Evolutionary conservation across 768 basidiomycete genomes (phyloP).

Genomic region (Leccinellum luteum): DNA sequence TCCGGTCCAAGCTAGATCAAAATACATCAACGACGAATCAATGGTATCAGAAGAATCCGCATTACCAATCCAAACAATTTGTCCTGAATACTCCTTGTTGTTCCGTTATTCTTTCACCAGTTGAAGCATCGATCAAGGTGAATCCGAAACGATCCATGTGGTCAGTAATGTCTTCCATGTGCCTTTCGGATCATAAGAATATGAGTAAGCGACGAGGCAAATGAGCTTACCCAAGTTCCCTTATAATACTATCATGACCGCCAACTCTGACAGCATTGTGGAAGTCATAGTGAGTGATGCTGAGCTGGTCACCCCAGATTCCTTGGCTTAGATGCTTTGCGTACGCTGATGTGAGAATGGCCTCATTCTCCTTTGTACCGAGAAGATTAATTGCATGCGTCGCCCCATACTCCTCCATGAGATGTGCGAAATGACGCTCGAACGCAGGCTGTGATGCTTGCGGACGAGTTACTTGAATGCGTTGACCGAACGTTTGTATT

Average conservation of each 20-base stretch:
- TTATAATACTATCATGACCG: slow-evolving; percentile 84
- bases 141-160: slow-evolving; percentile 82
- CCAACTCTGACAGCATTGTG: slow-evolving; percentile 76
- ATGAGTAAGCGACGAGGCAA: background rate
- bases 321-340: slow-evolving; percentile 69
- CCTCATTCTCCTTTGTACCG: slow-evolving; percentile 90
- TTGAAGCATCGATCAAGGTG: slow-evolving; percentile 68
- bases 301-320: slow-evolving; percentile 63
- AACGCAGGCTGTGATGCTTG: slow-evolving; percentile 97
- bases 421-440: slow-evolving; percentile 85
- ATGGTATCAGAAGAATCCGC: background rate
- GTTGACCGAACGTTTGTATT: slow-evolving; percentile 89
- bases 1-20: slow-evolving; percentile 78
- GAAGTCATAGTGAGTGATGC: slow-evolving; percentile 92
- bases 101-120: slow-evolving; percentile 74
- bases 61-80: slow-evolving; percentile 92
- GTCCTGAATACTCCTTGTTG: slow-evolving; percentile 92
- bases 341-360: slow-evolving; percentile 79
- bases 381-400: slow-evolving; percentile 90
- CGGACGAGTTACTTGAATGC: slow-evolving; percentile 93
- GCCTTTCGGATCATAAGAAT: slow-evolving; percentile 40
- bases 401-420: slow-evolving; percentile 82
- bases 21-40: slow-evolving; percentile 1
- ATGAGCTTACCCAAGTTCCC: slow-evolving; percentile 59
- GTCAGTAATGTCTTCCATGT: slow-evolving; percentile 54